These are phyloP conservation scores for Lasiodiplodia citricola DNA, from an alignment of 2,329 filamentous ascomycete genomes.

Conservation along the genomic window DNA sequence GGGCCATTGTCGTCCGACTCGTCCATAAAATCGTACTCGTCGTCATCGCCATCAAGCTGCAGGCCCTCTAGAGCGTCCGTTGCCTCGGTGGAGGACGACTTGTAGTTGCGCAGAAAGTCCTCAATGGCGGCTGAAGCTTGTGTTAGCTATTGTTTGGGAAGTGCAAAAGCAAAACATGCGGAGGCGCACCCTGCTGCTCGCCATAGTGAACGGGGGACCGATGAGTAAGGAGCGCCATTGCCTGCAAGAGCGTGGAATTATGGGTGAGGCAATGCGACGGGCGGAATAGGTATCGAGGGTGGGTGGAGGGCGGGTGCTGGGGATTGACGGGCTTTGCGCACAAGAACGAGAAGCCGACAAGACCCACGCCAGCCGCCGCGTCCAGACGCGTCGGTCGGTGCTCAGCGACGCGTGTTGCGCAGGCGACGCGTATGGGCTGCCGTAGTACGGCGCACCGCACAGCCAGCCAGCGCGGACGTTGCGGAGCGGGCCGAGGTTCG, in stretches of 20 bases:
- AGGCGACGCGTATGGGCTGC: neutral
- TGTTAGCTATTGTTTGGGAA: slow-evolving; percentile 40
- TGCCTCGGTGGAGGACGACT: slow-evolving; percentile 73
- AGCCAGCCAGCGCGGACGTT: neutral
- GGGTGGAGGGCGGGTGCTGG: neutral
- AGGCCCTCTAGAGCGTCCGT: slow-evolving; percentile 83
- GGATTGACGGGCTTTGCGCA: slow-evolving; percentile 13
- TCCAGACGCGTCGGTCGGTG: slow-evolving; percentile 6
- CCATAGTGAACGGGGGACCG: slow-evolving; percentile 84
- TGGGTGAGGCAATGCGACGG: neutral
- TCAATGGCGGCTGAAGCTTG: slow-evolving; percentile 72
- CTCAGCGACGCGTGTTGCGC: slow-evolving; percentile 4
- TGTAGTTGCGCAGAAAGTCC: slow-evolving; percentile 87
- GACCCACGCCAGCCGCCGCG: slow-evolving; percentile 16
- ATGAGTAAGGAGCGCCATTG: slow-evolving; percentile 86
- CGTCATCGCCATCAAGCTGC: slow-evolving; percentile 87
- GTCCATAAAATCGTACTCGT: slow-evolving; percentile 94
- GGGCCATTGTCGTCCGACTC: slow-evolving; percentile 68
- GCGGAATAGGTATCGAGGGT: neutral
- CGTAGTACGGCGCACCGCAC: neutral
- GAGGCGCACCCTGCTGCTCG: slow-evolving; percentile 75
- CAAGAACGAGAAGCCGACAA: slow-evolving; percentile 13
- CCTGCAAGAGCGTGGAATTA: slow-evolving; percentile 28
- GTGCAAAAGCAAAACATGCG: slow-evolving; percentile 29
- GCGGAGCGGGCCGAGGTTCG: slow-evolving; percentile 28